Percentiles rank a stretch among this genome's conserved stretches.
Conservation (phyloP, 306 rosid genomes). For the Cucumis melo region DNA sequence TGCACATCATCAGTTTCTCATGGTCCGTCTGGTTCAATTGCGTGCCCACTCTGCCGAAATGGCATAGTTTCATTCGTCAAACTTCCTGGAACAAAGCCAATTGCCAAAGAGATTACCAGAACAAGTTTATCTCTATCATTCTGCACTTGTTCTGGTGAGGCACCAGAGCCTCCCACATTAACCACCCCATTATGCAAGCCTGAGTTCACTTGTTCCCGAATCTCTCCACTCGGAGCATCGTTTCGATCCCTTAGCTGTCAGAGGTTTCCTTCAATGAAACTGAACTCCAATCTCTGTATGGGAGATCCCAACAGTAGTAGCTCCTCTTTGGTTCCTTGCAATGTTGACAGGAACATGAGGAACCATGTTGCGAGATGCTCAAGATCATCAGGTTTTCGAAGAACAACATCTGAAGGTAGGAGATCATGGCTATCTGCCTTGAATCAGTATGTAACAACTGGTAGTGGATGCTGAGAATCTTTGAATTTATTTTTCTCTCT, state of each 20-base stretch:
- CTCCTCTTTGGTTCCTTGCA: constrained; percentile 44
- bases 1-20: constrained; percentile 21
- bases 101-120: constrained; percentile 37
- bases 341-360: constrained; percentile 21
- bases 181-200: constrained; percentile 64
- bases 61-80: constrained; percentile 68
- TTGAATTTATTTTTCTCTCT: background rate
- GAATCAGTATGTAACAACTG: constrained; percentile 51
- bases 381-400: constrained; percentile 42
- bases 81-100: constrained; percentile 44
- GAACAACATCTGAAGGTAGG: constrained; percentile 43
- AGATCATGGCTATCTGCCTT: constrained; percentile 73
- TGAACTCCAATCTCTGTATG: constrained; percentile 48
- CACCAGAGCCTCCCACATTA: constrained; percentile 23
- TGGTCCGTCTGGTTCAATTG: constrained; percentile 81
- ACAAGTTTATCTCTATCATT: constrained; percentile 58
- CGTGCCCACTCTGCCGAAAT: constrained; percentile 88
- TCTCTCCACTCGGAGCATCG: constrained; percentile 22
- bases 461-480: constrained; percentile 24
- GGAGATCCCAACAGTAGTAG: constrained; percentile 41
- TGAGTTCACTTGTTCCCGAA: constrained; percentile 23
- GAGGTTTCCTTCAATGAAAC: constrained; percentile 42
- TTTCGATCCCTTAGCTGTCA: constrained; percentile 65
- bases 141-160: constrained; percentile 67
- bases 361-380: constrained; percentile 35